These are phyloP conservation scores for Penicillium roqueforti DNA, from an alignment of 495 filamentous ascomycete species.

Conservation along the genomic window DNA sequence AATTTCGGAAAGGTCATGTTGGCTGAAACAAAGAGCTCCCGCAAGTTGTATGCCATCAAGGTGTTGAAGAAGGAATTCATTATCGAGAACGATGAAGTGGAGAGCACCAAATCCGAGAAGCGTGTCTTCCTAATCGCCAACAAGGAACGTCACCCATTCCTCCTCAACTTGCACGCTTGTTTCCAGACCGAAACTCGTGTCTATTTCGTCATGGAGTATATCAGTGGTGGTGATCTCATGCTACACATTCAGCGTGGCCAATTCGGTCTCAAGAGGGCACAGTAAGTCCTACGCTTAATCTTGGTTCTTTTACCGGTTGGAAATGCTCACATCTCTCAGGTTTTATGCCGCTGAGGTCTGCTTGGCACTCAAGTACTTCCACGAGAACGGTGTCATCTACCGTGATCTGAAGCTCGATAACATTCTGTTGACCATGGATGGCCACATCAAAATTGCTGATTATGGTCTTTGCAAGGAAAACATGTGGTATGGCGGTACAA, in stretches of 20 bases:
- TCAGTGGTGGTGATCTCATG: slow-evolving; percentile 98
- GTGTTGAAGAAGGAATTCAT: slow-evolving; percentile 99
- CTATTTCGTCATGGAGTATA: slow-evolving; percentile 99
- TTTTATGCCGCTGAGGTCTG: slow-evolving; percentile 99
- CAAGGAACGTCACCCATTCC: slow-evolving; percentile 95
- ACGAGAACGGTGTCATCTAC: slow-evolving; percentile 99
- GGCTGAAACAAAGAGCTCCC: slow-evolving; percentile 88
- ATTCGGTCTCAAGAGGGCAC: slow-evolving; percentile 92
- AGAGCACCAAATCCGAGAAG: slow-evolving; percentile 97
- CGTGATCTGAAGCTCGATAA: slow-evolving; percentile 99
- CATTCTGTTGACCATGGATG: slow-evolving; percentile 91
- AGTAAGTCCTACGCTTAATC: slow-evolving; percentile 56
- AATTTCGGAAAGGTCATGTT: slow-evolving; percentile 99
- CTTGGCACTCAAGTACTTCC: slow-evolving; percentile 97
- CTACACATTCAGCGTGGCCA: slow-evolving; percentile 95
- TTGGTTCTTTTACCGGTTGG: not conserved
- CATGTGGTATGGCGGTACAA: slow-evolving; percentile 98
- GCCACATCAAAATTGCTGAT: slow-evolving; percentile 98
- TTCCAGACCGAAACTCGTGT: slow-evolving; percentile 99
- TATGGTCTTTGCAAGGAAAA: slow-evolving; percentile 99
- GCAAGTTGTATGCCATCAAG: slow-evolving; percentile 96
- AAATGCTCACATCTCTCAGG: slow-evolving; percentile 38
- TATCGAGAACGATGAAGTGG: slow-evolving; percentile 99
- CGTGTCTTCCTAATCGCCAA: slow-evolving; percentile 95
- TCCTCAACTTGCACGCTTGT: slow-evolving; percentile 93